Conservation (phyloP, 805 yeast genomes). For the Myxozyma mucilagina region DNA sequence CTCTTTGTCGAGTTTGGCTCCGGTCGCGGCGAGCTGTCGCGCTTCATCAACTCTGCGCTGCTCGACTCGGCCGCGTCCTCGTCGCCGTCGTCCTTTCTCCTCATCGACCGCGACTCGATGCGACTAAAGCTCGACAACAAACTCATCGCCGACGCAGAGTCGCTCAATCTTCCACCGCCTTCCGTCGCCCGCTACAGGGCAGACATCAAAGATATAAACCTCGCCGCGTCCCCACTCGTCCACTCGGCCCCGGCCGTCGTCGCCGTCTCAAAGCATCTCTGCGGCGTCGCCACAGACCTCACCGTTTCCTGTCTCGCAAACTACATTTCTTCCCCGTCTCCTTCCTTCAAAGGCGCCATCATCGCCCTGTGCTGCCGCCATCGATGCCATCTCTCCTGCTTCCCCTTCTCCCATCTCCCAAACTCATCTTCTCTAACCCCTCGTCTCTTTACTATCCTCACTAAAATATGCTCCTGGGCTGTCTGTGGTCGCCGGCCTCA, state of each 20-base stretch:
- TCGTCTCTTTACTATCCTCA: slow-evolving; percentile 46
- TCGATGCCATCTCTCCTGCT: slow-evolving; percentile 62
- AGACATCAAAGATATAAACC: slow-evolving; percentile 75
- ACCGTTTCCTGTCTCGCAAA: slow-evolving; percentile 65
- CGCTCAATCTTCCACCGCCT: slow-evolving; percentile 17
- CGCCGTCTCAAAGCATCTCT: slow-evolving; percentile 81
- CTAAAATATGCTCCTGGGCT: slow-evolving; percentile 84
- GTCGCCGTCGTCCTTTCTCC: slow-evolving; percentile 45
- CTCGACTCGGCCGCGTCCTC: not conserved
- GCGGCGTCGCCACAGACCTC: slow-evolving; percentile 93
- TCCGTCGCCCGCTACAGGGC: slow-evolving; percentile 59
- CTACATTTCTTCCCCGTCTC: not conserved
- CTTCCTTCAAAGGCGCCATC: slow-evolving; percentile 50
- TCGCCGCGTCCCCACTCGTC: slow-evolving; percentile 45
- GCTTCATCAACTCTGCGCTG: slow-evolving; percentile 38
- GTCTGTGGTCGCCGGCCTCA: slow-evolving; percentile 59
- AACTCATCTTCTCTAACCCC: slow-evolving; percentile 34
- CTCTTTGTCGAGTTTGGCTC: slow-evolving; percentile 79
- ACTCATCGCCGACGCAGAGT: slow-evolving; percentile 40
- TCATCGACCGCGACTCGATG: slow-evolving; percentile 75
- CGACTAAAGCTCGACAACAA: slow-evolving; percentile 77
- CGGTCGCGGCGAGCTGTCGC: slow-evolving; percentile 81
- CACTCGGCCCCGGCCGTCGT: slow-evolving; percentile 34
- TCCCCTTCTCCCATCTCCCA: slow-evolving; percentile 44
- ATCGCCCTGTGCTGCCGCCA: slow-evolving; percentile 96